These are phyloP conservation scores for Solanum chiquidenum DNA, from an alignment of 257 asterid species.

Conservation along the genomic window DNA sequence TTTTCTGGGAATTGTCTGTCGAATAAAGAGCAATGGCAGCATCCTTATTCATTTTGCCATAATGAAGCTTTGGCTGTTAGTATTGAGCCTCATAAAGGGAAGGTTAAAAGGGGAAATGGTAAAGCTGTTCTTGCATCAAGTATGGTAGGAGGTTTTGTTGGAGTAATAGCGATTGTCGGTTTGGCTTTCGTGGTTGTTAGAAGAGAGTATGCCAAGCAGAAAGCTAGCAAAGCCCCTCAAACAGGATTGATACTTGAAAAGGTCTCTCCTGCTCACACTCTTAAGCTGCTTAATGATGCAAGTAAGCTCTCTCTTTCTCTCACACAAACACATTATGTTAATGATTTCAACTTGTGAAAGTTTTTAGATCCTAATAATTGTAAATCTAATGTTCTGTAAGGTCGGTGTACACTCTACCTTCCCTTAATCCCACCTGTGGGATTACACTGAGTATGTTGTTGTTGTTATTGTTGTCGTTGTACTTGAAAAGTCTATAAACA, in stretches of 20 bases:
- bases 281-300: slow-evolving; percentile 83
- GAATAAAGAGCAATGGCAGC: slow-evolving; percentile 23
- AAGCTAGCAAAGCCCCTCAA: slow-evolving; percentile 20
- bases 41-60: slow-evolving; percentile 47
- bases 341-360: not conserved
- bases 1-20: slow-evolving; percentile 64
- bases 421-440: not conserved
- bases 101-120: slow-evolving; percentile 15
- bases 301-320: slow-evolving; percentile 27
- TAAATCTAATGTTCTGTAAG: not conserved
- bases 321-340: not conserved
- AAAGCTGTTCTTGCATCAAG: slow-evolving; percentile 51
- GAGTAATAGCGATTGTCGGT: slow-evolving; percentile 33
- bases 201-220: slow-evolving; percentile 24
- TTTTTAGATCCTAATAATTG: not conserved
- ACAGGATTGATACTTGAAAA: slow-evolving; percentile 42
- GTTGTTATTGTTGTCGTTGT: not conserved
- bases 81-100: slow-evolving; percentile 27
- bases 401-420: not conserved
- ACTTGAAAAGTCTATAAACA: not conserved
- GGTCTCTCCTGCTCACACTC: slow-evolving; percentile 52
- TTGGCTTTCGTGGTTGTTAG: slow-evolving; percentile 39
- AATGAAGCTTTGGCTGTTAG: slow-evolving; percentile 79
- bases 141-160: slow-evolving; percentile 56
- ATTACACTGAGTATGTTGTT: not conserved